Evolutionary conservation across 441 rosid genomes (phyloP).

Genomic region (Eruca vesicaria): DNA sequence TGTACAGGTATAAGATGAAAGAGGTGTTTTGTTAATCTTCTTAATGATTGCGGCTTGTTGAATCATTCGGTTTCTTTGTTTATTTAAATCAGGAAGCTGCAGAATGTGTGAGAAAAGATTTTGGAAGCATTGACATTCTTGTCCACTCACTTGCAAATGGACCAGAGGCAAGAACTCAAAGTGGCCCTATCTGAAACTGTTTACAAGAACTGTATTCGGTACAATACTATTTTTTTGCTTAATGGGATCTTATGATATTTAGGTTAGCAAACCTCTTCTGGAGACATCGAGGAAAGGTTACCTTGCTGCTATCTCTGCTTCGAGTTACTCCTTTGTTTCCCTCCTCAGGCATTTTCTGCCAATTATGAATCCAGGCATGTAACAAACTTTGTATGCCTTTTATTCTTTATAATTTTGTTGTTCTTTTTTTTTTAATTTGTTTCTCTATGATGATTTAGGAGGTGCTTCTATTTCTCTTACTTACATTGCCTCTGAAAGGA

Average conservation of each 20-base stretch:
- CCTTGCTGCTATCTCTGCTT: constrained; percentile 90
- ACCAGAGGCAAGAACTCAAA: constrained; percentile 68
- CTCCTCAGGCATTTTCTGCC: constrained; percentile 82
- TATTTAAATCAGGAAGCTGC: constrained; percentile 68
- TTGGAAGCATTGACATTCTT: constrained; percentile 89
- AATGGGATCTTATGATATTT: not conserved
- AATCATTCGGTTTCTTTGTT: constrained; percentile 3
- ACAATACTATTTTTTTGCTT: not conserved
- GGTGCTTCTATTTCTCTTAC: constrained; percentile 91
- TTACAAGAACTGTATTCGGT: not conserved
- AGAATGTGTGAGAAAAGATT: constrained; percentile 82
- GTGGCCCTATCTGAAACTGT: not conserved
- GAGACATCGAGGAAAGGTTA: constrained; percentile 95
- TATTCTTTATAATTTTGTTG: not conserved
- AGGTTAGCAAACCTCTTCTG: constrained; percentile 85
- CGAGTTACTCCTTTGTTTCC: constrained; percentile 90
- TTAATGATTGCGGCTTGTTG: not conserved
- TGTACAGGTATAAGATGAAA: constrained; percentile 61
- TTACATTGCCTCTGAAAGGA: constrained; percentile 92
- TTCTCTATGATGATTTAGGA: constrained; percentile 45
- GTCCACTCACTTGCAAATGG: constrained; percentile 99
- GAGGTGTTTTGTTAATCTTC: not conserved
- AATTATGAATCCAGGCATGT: constrained; percentile 88
- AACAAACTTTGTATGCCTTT: not conserved
- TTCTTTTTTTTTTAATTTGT: constrained; percentile 2